Evolutionary conservation across 495 filamentous ascomycete species (phyloP).

Genomic region (Apiosordaria backusii): DNA sequence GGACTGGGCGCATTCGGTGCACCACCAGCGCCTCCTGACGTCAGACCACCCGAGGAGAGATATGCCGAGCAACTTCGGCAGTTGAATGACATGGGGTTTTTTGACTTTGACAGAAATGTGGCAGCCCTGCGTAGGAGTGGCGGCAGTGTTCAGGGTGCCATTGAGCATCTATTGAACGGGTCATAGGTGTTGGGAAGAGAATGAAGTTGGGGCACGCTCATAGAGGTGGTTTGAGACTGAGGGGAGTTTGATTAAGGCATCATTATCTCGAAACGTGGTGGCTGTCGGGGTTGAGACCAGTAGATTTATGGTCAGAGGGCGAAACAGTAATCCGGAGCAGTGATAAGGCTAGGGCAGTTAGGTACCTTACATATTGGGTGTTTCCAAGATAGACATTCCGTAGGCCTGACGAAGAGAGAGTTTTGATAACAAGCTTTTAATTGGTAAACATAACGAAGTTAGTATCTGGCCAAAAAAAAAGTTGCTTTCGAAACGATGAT

Average conservation of each 20-base stretch:
- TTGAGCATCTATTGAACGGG: constrained; percentile 66
- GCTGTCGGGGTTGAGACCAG: not conserved
- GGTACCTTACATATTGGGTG: not conserved
- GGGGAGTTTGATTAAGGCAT: not conserved
- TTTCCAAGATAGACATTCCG: not conserved
- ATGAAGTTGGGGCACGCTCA: not conserved
- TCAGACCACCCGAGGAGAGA: constrained; percentile 84
- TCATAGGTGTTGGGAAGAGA: constrained; percentile 3
- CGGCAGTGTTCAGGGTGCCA: constrained; percentile 91
- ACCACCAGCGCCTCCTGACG: constrained; percentile 63
- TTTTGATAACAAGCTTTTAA: not conserved
- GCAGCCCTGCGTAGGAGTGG: constrained; percentile 83
- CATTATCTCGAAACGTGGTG: not conserved
- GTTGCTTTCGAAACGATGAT: not conserved
- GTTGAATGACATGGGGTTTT: constrained; percentile 99
- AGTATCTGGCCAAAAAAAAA: not conserved
- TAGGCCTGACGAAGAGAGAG: no score
- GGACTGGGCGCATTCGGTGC: constrained; percentile 21
- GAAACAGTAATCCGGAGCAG: not conserved
- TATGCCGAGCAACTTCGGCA: constrained; percentile 89
- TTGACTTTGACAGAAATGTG: constrained; percentile 91
- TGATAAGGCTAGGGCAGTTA: not conserved
- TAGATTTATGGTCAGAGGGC: not conserved
- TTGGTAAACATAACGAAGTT: not conserved
- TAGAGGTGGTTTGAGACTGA: not conserved